These are phyloP conservation scores for Turritis glabra DNA, from an alignment of 345 rosid genomes.

Conservation along the genomic window DNA sequence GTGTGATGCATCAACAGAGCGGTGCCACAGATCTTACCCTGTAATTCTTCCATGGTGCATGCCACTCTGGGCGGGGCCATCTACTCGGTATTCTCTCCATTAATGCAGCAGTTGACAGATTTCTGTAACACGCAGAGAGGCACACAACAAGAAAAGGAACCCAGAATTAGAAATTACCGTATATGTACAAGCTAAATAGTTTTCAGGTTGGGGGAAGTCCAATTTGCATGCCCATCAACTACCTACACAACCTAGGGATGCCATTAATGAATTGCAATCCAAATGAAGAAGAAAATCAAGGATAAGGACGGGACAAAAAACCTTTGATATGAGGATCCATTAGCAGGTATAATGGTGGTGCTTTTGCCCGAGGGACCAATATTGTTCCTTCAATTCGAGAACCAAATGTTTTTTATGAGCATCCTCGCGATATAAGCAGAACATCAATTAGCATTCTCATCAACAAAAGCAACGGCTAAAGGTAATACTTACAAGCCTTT, in stretches of 20 bases:
- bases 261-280: background rate
- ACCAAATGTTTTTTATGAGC: background rate
- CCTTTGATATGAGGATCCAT: constrained; percentile 78
- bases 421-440: background rate
- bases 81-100: constrained; percentile 95
- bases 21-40: constrained; percentile 55
- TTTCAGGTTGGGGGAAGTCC: constrained; percentile 5
- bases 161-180: constrained; percentile 11
- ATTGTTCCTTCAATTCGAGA: constrained; percentile 50
- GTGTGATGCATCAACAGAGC: constrained; percentile 1
- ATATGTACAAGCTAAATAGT: constrained; percentile 3
- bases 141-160: background rate
- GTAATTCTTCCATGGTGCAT: constrained; percentile 97
- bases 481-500: constrained; percentile 55
- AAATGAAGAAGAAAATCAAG: constrained; percentile 1
- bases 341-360: constrained; percentile 58
- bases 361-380: constrained; percentile 61
- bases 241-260: background rate
- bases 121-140: constrained; percentile 46
- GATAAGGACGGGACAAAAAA: constrained; percentile 25
- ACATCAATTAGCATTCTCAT: background rate
- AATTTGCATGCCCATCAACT: background rate
- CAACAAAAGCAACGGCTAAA: background rate
- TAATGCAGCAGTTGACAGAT: constrained; percentile 74
- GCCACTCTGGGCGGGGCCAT: constrained; percentile 99